A percentile compares a stretch with the other conserved stretches of the same genome.
Conservation (phyloP, 805 yeast species). For the Monosporozyma servazzii region DNA sequence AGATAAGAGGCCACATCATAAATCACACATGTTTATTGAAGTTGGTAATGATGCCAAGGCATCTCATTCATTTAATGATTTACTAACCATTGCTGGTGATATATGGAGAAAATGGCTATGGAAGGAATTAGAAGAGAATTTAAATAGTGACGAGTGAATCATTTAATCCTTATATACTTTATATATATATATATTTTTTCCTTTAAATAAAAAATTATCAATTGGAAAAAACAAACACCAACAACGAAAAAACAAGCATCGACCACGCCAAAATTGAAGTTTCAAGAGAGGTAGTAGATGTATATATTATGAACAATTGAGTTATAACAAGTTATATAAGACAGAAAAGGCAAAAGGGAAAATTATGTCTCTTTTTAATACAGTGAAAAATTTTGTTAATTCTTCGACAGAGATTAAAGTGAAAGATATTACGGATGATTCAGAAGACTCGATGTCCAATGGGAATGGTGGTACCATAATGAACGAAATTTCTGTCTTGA, state of each 20-base stretch:
- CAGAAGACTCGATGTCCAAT: conserved; percentile 32
- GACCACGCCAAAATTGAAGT: not conserved
- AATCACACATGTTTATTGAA: conserved; percentile 23
- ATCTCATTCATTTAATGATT: conserved; percentile 58
- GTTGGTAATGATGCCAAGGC: conserved; percentile 36
- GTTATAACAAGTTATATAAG: not conserved
- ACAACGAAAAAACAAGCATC: not conserved
- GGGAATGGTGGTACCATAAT: conserved; percentile 52
- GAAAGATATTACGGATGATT: conserved; percentile 39
- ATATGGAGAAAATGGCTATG: conserved; percentile 80
- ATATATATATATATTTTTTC: too few relatives aligned
- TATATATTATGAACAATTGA: too few relatives aligned
- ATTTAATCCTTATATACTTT: too few relatives aligned
- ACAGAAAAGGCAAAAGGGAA: not conserved
- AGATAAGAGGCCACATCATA: conserved; percentile 1
- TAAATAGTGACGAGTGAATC: conserved; percentile 9
- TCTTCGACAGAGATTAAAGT: conserved; percentile 32
- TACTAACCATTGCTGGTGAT: conserved; percentile 73
- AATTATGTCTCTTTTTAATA: conserved; percentile 25
- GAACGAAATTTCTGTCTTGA: conserved; percentile 41
- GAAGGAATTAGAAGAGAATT: conserved; percentile 43
- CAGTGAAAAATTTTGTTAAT: conserved; percentile 26
- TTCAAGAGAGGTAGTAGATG: too few relatives aligned
- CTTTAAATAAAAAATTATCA: too few relatives aligned
- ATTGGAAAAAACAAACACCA: not conserved